Base-by-base conservation (phyloP, 768 basidiomycete species). In the Lyophyllum shimeji region DNA sequence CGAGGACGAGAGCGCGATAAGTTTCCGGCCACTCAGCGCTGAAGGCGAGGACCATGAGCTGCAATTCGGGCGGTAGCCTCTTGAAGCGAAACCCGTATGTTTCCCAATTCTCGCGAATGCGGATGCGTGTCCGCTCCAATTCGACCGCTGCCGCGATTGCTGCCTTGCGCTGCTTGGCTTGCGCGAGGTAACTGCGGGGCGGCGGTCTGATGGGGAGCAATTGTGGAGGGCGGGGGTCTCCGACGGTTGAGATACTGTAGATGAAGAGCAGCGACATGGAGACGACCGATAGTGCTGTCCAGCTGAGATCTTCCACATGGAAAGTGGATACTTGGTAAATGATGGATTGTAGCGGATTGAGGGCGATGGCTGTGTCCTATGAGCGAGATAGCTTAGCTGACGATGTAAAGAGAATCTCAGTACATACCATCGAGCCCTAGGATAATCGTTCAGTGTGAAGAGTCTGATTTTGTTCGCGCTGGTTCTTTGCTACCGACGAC, bases 11-110 rank as follows among this genome's bases (percentile, higher is more conserved):
- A n/a, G 69, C 59, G 18, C 60, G 59, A 27, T 72, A 74, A 12
- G 71, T 71, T 8, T 55, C 50, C 12, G 65, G 63, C 55, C 64
- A 73, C 31, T 70, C 65, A 7, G 70, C 62, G 39, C 69, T 65
- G 43, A 69, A 59, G 20, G 63, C 57, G 7, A 76, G 61, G 29
- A 76, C 63, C 15, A 63, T 46, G 40, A 71, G 58, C 53, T 65
- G 62, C 21, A 76, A 46, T 58, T 75, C 75, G 12, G 65, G 58
- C 1, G 74, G 75, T 9, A 76, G 68, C 25, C 61, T 52, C 45
- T 60, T 46, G 43, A 76, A 63, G 13, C 60, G 69, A 49, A 73
- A 72, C 1, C 66, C 58, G 29, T 46, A 44, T 17, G 42, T 55
- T 12, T 44, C 45, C 52, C 56, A 48, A 15, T 42, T 50, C 45